A percentile compares a stretch with the other conserved stretches of the same genome.
Conservation (phyloP, 2,329 filamentous ascomycete species). For the Coccinonectria pachysandricola region DNA sequence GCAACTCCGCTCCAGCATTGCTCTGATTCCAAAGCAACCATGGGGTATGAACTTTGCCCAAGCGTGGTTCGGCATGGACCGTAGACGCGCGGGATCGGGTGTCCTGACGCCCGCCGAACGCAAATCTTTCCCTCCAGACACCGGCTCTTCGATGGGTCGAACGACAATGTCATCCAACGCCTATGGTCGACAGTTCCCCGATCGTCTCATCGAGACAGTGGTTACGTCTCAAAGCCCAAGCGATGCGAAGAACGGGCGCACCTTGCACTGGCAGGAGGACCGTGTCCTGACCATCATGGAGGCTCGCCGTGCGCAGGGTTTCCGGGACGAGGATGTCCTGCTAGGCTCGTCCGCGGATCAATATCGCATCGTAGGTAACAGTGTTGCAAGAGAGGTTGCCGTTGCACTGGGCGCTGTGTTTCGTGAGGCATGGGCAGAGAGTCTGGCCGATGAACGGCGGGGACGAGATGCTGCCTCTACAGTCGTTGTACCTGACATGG, state of each 20-base stretch:
- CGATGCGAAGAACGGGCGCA: slow-evolving; percentile 45
- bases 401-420: slow-evolving; percentile 55
- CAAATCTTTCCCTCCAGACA: slow-evolving; percentile 27
- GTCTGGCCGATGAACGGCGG: slow-evolving; percentile 10
- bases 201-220: slow-evolving; percentile 51
- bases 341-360: slow-evolving; percentile 47
- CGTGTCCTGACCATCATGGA: slow-evolving; percentile 57
- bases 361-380: slow-evolving; percentile 64
- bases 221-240: slow-evolving; percentile 40
- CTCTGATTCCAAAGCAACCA: slow-evolving; percentile 49
- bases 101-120: slow-evolving; percentile 30
- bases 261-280: slow-evolving; percentile 56
- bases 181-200: slow-evolving; percentile 43
- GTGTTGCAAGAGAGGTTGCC: slow-evolving; percentile 59
- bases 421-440: slow-evolving; percentile 39
- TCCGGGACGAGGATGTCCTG: slow-evolving; percentile 60
- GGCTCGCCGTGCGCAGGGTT: slow-evolving; percentile 56
- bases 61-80: slow-evolving; percentile 29
- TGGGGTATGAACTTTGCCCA: slow-evolving; percentile 41
- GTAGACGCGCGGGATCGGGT: slow-evolving; percentile 16
- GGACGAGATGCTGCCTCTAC: neutral
- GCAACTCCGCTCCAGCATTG: slow-evolving; percentile 35
- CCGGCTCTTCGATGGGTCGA: slow-evolving; percentile 20
- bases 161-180: slow-evolving; percentile 29
- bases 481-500: no score